Percentiles rank a stretch among this genome's conserved stretches.
These are phyloP conservation scores for Lecanicillium sp. DNA, from an alignment of 2,329 filamentous ascomycete genomes.

Conservation along the genomic window DNA sequence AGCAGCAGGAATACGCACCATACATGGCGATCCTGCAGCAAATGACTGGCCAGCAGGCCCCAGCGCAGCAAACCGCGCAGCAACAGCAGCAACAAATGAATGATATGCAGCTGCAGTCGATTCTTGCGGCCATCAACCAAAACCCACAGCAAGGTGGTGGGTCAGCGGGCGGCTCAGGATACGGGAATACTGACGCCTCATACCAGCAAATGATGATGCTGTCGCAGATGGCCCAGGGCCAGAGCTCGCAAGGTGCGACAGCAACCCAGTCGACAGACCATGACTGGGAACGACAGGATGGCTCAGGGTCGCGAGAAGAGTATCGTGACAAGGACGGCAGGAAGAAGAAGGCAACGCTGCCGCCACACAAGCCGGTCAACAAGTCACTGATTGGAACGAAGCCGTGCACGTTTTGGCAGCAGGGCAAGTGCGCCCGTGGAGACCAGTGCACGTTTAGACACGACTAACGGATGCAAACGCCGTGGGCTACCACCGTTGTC, in stretches of 20 bases:
- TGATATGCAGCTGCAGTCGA: constrained; percentile 34
- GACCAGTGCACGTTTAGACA: constrained; percentile 69
- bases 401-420: constrained; percentile 61
- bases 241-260: constrained; percentile 15
- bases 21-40: constrained; percentile 35
- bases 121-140: constrained; percentile 35
- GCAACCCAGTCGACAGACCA: constrained; percentile 20
- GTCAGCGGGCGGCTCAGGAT: constrained; percentile 11
- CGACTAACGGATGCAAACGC: constrained; percentile 29
- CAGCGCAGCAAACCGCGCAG: constrained; percentile 8
- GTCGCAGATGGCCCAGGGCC: constrained; percentile 27
- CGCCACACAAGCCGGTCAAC: constrained; percentile 39
- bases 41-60: constrained; percentile 24
- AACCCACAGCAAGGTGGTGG: constrained; percentile 16
- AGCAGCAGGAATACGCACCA: constrained; percentile 32
- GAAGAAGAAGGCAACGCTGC: constrained; percentile 32
- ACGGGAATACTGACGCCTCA: constrained; percentile 23
- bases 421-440: constrained; percentile 65
- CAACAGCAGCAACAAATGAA: constrained; percentile 21
- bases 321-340: constrained; percentile 28
- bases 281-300: constrained; percentile 27
- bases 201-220: constrained; percentile 33
- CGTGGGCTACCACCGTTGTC: too few species aligned
- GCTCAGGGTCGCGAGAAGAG: constrained; percentile 17
- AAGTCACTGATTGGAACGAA: constrained; percentile 56